Base-by-base conservation (phyloP, 2,329 filamentous ascomycete genomes). In the Aspergillus candidus region DNA sequence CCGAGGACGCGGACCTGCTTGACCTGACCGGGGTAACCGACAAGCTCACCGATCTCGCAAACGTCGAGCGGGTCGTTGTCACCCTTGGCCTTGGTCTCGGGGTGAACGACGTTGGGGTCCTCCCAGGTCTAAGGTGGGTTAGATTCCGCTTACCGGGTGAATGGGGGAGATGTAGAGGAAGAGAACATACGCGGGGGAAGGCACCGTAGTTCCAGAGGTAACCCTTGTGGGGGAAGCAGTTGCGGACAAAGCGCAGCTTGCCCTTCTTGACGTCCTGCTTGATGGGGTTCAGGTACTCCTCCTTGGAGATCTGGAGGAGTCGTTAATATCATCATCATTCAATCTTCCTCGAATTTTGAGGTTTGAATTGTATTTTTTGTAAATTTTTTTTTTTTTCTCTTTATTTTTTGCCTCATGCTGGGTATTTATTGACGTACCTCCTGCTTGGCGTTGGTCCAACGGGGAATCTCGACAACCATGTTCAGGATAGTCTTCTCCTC, bases 121-220 rank as follows among this genome's bases (percentile, higher is more conserved):
- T 98, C 93, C 93, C 93, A 98, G 61, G 93, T 98, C 90, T 96
- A 38, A 12, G 5, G 13, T 14, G 2, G 29, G 3, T 10, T 36
- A 47, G 27, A 47, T 40, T 32, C 22, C 2, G 18, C 18, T 18
- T 5, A 6, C 4, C 18, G 18, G 5, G 12, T 3, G 41, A 40
- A 18, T 29, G 12, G 38, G 15, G 22, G 14, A 15, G 36, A 35
- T 17, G 11, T 2, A 30, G 15, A 3, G 11, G 11, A 7, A 31
- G 13, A 8, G 8, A 12, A 63, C 78, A 67, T 79, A 93, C 88
- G 79, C 93, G 88, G 63, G 93, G 93, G 84, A 98, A 97, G 72
- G 90, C 90, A 76, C 93, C 93, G 76, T 98, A 98, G 83, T 98
- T 98, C 93, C 93, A 98, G 62, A 98, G 88, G 75, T 98, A 98